phyloP scores from a whole-genome alignment of 441 rosid genomes.

The Gossypium laxum region DNA sequence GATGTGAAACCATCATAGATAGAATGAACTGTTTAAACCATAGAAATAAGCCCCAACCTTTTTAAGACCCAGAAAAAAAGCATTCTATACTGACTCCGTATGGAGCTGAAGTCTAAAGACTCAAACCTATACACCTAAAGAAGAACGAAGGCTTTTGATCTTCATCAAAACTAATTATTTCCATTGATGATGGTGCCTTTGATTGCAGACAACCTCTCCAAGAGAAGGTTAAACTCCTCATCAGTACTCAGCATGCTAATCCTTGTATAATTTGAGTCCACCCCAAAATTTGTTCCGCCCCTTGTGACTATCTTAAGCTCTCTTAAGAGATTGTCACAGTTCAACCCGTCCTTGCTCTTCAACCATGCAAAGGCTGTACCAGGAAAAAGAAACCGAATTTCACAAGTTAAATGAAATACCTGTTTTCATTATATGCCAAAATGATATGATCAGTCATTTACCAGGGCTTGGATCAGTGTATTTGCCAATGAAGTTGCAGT shows the following conservation, averaged over 20 bases:
- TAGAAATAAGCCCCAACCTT: background rate
- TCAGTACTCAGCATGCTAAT: constrained; percentile 62
- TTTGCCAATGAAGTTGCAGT: constrained; percentile 45
- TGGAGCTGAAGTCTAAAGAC: background rate
- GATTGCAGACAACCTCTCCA: constrained; percentile 56
- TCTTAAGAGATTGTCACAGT: constrained; percentile 34
- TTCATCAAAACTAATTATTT: background rate
- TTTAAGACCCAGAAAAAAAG: background rate
- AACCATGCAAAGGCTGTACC: constrained; percentile 71
- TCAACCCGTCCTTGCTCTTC: constrained; percentile 42
- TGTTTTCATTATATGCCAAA: background rate
- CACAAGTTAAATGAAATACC: background rate
- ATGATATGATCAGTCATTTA: constrained; percentile 7
- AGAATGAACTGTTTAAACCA: background rate
- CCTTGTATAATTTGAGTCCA: constrained; percentile 34
- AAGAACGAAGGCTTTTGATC: background rate
- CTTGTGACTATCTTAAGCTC: constrained; percentile 41
- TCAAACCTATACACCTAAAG: background rate
- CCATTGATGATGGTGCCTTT: background rate
- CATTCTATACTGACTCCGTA: background rate
- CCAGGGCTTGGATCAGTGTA: constrained; percentile 43
- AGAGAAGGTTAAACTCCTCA: constrained; percentile 37
- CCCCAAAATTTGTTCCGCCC: constrained; percentile 54
- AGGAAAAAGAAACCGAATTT: background rate
- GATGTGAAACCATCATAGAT: background rate